Percentiles rank a stretch among this genome's conserved stretches.
These are phyloP conservation scores for Cercospora berteroae DNA, from an alignment of 2,329 filamentous ascomycete genomes.

Conservation along the genomic window DNA sequence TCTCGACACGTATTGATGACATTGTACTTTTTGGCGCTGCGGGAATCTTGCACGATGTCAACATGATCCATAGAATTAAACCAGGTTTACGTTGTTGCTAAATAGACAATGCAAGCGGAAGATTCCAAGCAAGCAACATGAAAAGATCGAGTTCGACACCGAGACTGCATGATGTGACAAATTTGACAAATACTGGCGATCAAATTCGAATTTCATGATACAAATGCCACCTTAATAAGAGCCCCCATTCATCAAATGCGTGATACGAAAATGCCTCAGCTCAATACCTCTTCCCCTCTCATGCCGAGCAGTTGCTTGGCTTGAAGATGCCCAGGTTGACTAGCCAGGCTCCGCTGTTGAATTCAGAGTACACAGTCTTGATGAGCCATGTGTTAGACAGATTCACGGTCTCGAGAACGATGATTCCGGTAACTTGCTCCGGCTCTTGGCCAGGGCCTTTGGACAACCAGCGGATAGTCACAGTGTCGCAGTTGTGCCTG, in stretches of 20 bases:
- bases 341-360: conserved; percentile 39
- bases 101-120: not conserved
- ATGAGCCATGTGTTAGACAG: conserved; percentile 31
- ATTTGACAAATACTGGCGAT: not conserved
- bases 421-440: conserved; percentile 33
- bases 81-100: not conserved
- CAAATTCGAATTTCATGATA: not conserved
- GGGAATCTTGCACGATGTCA: not conserved
- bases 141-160: not conserved
- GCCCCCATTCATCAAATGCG: not conserved
- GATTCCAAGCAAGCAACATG: not conserved
- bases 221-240: not conserved
- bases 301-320: conserved; percentile 29
- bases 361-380: conserved; percentile 37
- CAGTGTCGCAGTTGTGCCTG: conserved; percentile 34
- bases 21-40: not conserved
- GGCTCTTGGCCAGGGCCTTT: conserved; percentile 24
- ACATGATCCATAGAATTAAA: not conserved
- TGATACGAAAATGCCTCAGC: not conserved
- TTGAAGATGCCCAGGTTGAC: conserved; percentile 35
- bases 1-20: not conserved
- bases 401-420: conserved; percentile 32
- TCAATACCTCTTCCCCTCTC: not conserved
- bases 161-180: not conserved
- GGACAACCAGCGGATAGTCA: conserved; percentile 35